Base-by-base conservation (phyloP, 208 protist genomes). In the Leishmania martiniquensis region DNA sequence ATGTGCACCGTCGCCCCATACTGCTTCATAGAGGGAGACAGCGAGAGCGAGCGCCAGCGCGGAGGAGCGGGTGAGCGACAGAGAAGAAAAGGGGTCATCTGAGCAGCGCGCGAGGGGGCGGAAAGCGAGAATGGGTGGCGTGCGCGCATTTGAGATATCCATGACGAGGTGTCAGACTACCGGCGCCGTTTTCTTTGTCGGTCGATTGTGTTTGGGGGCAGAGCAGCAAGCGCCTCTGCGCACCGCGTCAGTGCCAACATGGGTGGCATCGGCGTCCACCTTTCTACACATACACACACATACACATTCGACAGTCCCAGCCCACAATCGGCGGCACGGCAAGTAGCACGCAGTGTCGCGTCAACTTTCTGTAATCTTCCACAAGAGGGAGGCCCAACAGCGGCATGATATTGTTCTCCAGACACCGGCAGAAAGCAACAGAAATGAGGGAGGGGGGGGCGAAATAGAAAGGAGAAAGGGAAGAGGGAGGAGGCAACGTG, bases 381-480 rank as follows among this genome's bases (percentile, higher is more conserved):
- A 92, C 86, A 69, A 89, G 81, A 90, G 85, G 88, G 88, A 92
- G 88, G 88, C 88, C 86, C 88, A 54, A 89, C 86, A 92, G 77
- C 78, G 77, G 88, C 88, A 92, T 80, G 65, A 78, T 60, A n/a
- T 32, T 87, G 76, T 74, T 78, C 76, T 17, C 37, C 39, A 66
- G 71, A 65, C 39, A 45, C 49, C 34, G 32, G 10, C 49, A 32
- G 54, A 75, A 20, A 37, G 29, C 37, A 49, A 32, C 5, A 34
- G 44, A 55, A 25, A 17, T 34, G 22, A 42, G n/a, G 42, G 34
- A 9, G 49, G 42, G 13, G 25, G 49, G 39, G 4, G 67, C 67
- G 34, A 29, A 20, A 20, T 42, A n/a, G 42, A 49, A 15, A 45
- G 34, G 6, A 44, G 63, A 15, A 0, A 29, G 63, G 6, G 25